Evolutionary conservation across 345 rosid genomes (phyloP).

Genomic region (Triadica sebifera): DNA sequence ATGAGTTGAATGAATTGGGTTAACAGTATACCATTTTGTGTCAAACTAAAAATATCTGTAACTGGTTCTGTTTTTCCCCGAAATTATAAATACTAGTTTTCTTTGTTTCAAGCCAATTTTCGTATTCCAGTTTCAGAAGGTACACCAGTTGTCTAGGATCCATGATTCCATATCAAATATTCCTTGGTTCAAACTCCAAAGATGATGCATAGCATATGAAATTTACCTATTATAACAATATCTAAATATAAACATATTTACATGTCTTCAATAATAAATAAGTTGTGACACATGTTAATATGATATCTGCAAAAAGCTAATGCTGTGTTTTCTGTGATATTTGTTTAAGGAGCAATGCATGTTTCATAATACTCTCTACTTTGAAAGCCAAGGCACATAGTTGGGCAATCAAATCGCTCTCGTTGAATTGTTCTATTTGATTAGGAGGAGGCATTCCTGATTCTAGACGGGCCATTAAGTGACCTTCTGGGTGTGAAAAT

Average conservation of each 20-base stretch:
- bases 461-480: conserved; percentile 41
- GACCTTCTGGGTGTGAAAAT: conserved; percentile 43
- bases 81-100: too few species aligned
- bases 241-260: too few species aligned
- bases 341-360: neutral
- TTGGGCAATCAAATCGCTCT: neutral
- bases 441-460: conserved; percentile 53
- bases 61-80: too few species aligned
- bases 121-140: neutral
- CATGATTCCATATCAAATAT: neutral
- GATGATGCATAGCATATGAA: too few species aligned
- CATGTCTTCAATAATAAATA: too few species aligned
- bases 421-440: neutral
- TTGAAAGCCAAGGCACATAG: neutral
- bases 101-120: neutral
- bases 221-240: neutral
- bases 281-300: neutral
- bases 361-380: neutral
- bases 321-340: neutral
- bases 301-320: neutral
- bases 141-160: neutral
- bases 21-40: neutral
- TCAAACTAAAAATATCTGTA: neutral
- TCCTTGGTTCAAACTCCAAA: neutral
- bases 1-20: neutral